Conservation (phyloP, 2,329 filamentous ascomycete genomes). For the Hymenoscyphus repandus region DNA sequence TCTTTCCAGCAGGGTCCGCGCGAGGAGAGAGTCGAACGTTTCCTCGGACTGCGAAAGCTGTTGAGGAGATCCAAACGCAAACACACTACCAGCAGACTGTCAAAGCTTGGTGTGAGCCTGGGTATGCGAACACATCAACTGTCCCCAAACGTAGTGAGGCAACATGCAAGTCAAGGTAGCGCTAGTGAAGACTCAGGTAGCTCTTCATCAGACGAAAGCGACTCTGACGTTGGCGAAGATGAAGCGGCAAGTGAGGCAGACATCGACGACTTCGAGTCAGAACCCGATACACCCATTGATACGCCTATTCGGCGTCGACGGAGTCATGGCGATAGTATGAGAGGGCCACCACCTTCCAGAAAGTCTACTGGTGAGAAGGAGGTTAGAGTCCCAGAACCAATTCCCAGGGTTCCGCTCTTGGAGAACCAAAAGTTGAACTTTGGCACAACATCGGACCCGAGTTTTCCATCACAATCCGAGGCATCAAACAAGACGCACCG, state of each 20-base stretch:
- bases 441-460: slow-evolving; percentile 9
- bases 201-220: slow-evolving; percentile 36
- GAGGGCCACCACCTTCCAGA: slow-evolving; percentile 29
- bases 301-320: slow-evolving; percentile 29
- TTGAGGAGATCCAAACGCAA: slow-evolving; percentile 49
- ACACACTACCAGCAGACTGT: slow-evolving; percentile 28
- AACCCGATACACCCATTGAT: slow-evolving; percentile 19
- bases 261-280: slow-evolving; percentile 33
- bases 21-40: slow-evolving; percentile 37
- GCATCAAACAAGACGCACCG: slow-evolving; percentile 12
- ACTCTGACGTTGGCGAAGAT: slow-evolving; percentile 35
- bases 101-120: slow-evolving; percentile 58
- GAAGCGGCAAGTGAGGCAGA: slow-evolving; percentile 40
- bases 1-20: slow-evolving; percentile 46
- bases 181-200: slow-evolving; percentile 39
- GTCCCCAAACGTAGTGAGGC: slow-evolving; percentile 32
- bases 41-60: slow-evolving; percentile 56
- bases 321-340: slow-evolving; percentile 38
- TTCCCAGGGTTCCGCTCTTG: slow-evolving; percentile 6
- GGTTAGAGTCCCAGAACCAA: slow-evolving; percentile 21
- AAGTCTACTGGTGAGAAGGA: slow-evolving; percentile 29
- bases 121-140: slow-evolving; percentile 74
- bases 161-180: slow-evolving; percentile 39
- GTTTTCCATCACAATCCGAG: slow-evolving; percentile 3
- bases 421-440: background rate